Conservation (phyloP, 441 rosid genomes). For the Biscutella auriculata region DNA sequence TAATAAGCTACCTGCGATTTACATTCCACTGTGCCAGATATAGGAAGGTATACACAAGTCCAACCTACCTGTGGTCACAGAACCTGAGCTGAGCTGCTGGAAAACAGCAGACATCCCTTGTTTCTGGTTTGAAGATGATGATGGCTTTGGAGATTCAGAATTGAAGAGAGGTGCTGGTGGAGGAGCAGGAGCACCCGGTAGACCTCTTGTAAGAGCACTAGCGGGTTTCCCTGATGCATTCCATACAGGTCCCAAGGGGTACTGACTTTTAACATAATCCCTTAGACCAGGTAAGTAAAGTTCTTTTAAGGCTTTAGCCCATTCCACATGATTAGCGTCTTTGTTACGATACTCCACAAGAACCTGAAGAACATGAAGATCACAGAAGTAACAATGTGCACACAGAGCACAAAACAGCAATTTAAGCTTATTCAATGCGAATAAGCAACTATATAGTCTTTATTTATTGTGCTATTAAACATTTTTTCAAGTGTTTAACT, state of each 20-base stretch:
- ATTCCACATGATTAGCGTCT: constrained; percentile 83
- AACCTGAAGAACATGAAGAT: constrained; percentile 33
- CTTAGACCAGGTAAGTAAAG: constrained; percentile 80
- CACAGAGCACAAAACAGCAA: neutral
- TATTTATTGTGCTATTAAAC: neutral
- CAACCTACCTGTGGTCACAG: constrained; percentile 57
- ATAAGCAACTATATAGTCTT: neutral
- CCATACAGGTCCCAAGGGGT: constrained; percentile 93
- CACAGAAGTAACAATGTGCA: neutral
- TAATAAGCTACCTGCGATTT: neutral
- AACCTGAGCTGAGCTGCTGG: constrained; percentile 63
- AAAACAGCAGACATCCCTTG: constrained; percentile 92
- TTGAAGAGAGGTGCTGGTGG: constrained; percentile 78
- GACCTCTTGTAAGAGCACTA: constrained; percentile 43
- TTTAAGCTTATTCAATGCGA: neutral
- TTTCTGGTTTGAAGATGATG: constrained; percentile 72
- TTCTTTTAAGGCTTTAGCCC: constrained; percentile 93
- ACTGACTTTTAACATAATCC: constrained; percentile 74
- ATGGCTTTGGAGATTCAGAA: constrained; percentile 56
- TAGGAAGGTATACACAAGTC: neutral
- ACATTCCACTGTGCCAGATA: neutral
- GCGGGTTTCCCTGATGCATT: constrained; percentile 44
- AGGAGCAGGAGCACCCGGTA: constrained; percentile 57
- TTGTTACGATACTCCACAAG: constrained; percentile 75
- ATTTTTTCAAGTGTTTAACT: neutral